Percentiles rank a stretch among this genome's conserved stretches.
phyloP scores from a whole-genome alignment of 257 asterid species.

The Petrea volubilis region DNA sequence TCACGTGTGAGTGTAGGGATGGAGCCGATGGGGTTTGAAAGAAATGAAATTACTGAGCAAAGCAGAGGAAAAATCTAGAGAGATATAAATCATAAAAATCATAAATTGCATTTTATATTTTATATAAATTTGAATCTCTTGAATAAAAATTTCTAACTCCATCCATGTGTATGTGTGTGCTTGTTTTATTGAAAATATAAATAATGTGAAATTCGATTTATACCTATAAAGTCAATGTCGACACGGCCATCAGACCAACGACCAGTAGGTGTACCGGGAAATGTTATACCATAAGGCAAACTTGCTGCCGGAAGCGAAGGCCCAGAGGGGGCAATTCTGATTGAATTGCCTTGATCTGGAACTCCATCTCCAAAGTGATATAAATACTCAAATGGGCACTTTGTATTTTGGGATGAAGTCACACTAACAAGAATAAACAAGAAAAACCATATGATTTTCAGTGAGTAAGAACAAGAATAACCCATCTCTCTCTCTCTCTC shows the following conservation, averaged over 20 bases:
- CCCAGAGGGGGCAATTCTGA: neutral
- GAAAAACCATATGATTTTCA: neutral
- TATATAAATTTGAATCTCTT: no score
- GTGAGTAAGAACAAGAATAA: neutral
- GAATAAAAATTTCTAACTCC: no score
- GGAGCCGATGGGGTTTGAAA: no score
- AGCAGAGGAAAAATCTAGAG: no score
- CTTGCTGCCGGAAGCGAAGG: conserved; percentile 19
- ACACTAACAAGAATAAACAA: neutral
- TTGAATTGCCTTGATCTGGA: conserved; percentile 8
- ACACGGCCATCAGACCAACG: conserved; percentile 35
- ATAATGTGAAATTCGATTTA: no score
- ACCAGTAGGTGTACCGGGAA: conserved; percentile 36
- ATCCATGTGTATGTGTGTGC: no score
- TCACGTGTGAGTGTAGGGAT: no score
- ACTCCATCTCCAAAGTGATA: conserved; percentile 21
- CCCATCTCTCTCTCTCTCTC: neutral
- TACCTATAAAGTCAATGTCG: conserved; percentile 26
- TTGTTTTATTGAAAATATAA: no score
- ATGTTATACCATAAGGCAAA: conserved; percentile 40
- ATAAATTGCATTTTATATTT: no score
- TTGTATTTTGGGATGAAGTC: neutral
- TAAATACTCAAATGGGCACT: conserved; percentile 17
- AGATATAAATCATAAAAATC: no score
- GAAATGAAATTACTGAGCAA: no score